Base-by-base conservation (phyloP, 257 asterid genomes). In the Mentha longifolia region DNA sequence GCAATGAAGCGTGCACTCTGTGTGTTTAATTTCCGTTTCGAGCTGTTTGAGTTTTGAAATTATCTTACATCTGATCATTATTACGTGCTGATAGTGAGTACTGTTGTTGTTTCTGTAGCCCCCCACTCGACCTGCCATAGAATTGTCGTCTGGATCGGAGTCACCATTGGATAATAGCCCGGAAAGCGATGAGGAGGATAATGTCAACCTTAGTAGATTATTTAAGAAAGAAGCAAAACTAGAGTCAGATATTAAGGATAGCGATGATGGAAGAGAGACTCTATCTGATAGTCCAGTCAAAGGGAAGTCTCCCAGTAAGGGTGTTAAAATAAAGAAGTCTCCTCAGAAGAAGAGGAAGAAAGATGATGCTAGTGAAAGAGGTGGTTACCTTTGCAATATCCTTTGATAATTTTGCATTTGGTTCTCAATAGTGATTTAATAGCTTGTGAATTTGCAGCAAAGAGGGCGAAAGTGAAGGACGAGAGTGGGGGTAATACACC, bases 101-200 rank as follows among this genome's bases (percentile, higher is more conserved):
- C 63, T 39, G 68, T 66, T 49, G 39, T 65, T 70, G 64, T 22
- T 42, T 60, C 67, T 9, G 42, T 55, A 90, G 96, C 83, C 84
- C 43, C 88, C 92, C 20, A 58, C 77, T 55, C 73, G 9, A 28
- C 74, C 92, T 31, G 71, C 85, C 68, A 55, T 80, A 43, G 70
- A 68, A 30, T 57, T 88, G 66, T 86, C 95, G 37, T 90, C 95
- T 39, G 91, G 77, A 42, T 84, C 95, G 1, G 79, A 63, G 37
- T 82, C 90, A 5, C 89, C 87, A 41, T 70, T 64, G 42, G 80
- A 71, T 64, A 70, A 42, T 73, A 66, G 72, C 67, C 83, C 74
- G 9, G 68, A 12, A 19, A 81, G 86, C 60, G 90, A 78, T 25
- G 89, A 77, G 15, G 96, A 87, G 60, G 96, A 89, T 83, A 78